These are phyloP conservation scores for Melanomma pulvis-pyrius DNA, from an alignment of 495 filamentous ascomycete genomes.

Conservation along the genomic window DNA sequence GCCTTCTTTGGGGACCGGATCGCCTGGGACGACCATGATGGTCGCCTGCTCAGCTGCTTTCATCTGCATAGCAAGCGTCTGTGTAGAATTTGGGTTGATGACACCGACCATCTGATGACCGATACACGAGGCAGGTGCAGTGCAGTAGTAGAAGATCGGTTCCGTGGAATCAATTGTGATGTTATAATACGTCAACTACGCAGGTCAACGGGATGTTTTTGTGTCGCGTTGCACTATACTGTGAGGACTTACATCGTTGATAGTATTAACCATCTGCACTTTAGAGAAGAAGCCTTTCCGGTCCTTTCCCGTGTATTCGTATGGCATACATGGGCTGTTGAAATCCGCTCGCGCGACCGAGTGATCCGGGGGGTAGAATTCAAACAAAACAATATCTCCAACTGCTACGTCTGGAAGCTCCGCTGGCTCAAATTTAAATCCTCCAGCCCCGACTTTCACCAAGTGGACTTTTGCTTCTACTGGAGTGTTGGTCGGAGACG, in stretches of 20 bases:
- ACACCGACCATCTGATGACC: conserved; percentile 51
- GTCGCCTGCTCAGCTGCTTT: conserved; percentile 36
- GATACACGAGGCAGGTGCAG: conserved; percentile 49
- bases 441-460: conserved; percentile 37
- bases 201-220: conserved; percentile 38
- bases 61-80: conserved; percentile 40
- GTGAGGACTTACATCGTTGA: conserved; percentile 33
- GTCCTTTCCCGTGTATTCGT: conserved; percentile 51
- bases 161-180: conserved; percentile 59
- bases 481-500: conserved; percentile 1
- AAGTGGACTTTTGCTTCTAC: conserved; percentile 25
- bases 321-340: conserved; percentile 60
- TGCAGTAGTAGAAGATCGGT: conserved; percentile 66
- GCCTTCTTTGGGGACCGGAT: conserved; percentile 44
- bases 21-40: conserved; percentile 50
- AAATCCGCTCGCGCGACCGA: conserved; percentile 61
- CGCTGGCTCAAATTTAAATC: conserved; percentile 32
- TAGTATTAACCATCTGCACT: conserved; percentile 45
- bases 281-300: conserved; percentile 55
- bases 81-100: conserved; percentile 49
- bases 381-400: conserved; percentile 52
- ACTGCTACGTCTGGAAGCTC: conserved; percentile 29
- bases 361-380: conserved; percentile 63
- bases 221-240: conserved; percentile 13
- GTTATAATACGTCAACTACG: conserved; percentile 53